A percentile compares a stretch with the other conserved stretches of the same genome.
Evolutionary conservation across 1,284 basidiomycete genomes (phyloP).

Genomic region (Ceratobasidium papillatum): DNA sequence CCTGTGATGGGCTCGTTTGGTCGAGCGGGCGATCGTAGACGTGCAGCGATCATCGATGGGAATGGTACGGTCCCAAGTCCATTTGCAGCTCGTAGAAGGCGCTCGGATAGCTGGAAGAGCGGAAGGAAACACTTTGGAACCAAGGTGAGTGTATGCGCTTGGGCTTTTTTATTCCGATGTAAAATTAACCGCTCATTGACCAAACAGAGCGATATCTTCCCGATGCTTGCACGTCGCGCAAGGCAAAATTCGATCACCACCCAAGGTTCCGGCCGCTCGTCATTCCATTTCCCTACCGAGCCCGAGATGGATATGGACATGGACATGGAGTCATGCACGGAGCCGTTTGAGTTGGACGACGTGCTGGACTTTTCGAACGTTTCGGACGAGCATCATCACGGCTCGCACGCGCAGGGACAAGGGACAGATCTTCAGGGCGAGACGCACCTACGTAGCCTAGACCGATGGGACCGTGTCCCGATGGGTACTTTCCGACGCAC

Average conservation of each 20-base stretch:
- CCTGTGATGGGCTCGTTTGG: slow-evolving; percentile 38
- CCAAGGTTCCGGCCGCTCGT: slow-evolving; percentile 12
- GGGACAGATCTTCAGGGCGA: slow-evolving; percentile 1
- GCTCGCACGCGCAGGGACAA: slow-evolving; percentile 1
- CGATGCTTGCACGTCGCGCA: slow-evolving; percentile 28
- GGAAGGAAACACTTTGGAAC: slow-evolving; percentile 34
- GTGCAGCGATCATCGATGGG: slow-evolving; percentile 35
- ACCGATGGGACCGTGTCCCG: slow-evolving; percentile 44
- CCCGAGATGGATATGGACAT: slow-evolving; percentile 27
- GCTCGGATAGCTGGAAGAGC: slow-evolving; percentile 37
- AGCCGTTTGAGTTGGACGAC: slow-evolving; percentile 35
- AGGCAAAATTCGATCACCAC: slow-evolving; percentile 16
- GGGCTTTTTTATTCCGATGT: not conserved
- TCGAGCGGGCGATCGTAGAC: slow-evolving; percentile 26
- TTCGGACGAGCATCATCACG: slow-evolving; percentile 35
- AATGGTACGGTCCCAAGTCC: slow-evolving; percentile 23
- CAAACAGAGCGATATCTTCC: slow-evolving; percentile 30
- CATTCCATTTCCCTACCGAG: slow-evolving; percentile 26
- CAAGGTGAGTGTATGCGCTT: slow-evolving; percentile 28
- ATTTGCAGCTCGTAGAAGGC: slow-evolving; percentile 22
- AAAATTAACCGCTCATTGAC: not conserved
- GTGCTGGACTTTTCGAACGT: slow-evolving; percentile 35
- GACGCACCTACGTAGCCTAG: slow-evolving; percentile 33
- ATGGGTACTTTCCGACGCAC: slow-evolving; percentile 44
- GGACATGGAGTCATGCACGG: slow-evolving; percentile 30